A percentile compares a stretch with the other conserved stretches of the same genome.
Evolutionary conservation across 2,329 filamentous ascomycete species (phyloP).

Genomic region (Tolypocladium ophioglossoides): DNA sequence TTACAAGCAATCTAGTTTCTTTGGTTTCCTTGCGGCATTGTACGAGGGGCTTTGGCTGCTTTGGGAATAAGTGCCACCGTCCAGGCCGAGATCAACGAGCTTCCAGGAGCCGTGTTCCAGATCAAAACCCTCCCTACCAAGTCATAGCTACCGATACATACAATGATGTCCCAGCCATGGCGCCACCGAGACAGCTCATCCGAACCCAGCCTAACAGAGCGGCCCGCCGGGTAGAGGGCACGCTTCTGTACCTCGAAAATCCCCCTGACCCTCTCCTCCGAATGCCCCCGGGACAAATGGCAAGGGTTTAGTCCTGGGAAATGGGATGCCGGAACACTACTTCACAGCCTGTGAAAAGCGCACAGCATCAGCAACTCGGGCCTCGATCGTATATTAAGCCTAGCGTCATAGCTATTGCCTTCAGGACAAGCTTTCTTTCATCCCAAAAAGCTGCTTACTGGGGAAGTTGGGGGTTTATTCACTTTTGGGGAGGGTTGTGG

Average conservation of each 20-base stretch:
- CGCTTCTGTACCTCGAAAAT: background rate
- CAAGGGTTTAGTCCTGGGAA: background rate
- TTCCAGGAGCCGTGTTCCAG: slow-evolving; percentile 87
- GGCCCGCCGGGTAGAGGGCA: background rate
- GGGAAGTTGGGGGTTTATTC: slow-evolving; percentile 30
- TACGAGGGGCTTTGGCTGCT: slow-evolving; percentile 83
- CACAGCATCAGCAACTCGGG: slow-evolving; percentile 24
- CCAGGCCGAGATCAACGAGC: slow-evolving; percentile 77
- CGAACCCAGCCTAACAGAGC: background rate
- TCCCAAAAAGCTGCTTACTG: slow-evolving; percentile 16
- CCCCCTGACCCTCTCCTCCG: background rate
- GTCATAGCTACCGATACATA: slow-evolving; percentile 29
- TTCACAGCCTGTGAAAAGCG: slow-evolving; percentile 26
- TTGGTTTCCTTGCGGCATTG: slow-evolving; percentile 89
- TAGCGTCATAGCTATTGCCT: slow-evolving; percentile 22
- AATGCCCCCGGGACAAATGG: background rate
- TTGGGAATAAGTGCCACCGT: slow-evolving; percentile 87
- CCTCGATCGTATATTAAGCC: slow-evolving; percentile 24
- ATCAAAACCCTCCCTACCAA: slow-evolving; percentile 75
- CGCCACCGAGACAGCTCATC: background rate
- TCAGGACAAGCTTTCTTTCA: slow-evolving; percentile 15
- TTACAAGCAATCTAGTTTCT: slow-evolving; percentile 53
- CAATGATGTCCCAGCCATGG: background rate
- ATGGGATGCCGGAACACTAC: slow-evolving; percentile 8
- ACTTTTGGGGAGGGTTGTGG: slow-evolving; percentile 82